Percentiles rank a stretch among this genome's conserved stretches.
Conservation (phyloP, 2,329 filamentous ascomycete species). For the Fusarium sororula region DNA sequence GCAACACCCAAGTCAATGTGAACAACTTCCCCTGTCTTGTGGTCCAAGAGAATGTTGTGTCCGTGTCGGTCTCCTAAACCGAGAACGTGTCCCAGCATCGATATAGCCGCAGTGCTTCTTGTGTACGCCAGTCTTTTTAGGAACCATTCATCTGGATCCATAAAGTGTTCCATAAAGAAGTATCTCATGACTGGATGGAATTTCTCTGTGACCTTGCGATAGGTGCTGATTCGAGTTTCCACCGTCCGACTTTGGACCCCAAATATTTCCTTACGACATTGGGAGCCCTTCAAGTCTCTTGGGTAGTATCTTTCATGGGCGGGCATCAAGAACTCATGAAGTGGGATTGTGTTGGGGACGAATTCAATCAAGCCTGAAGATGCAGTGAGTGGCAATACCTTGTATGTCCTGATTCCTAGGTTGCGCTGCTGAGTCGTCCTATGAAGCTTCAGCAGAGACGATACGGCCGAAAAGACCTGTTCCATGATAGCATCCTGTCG, state of each 20-base stretch:
- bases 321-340: slow-evolving; percentile 92
- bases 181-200: slow-evolving; percentile 95
- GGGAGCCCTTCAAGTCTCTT: slow-evolving; percentile 77
- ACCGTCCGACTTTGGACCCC: slow-evolving; percentile 75
- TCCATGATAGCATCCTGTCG: slow-evolving; percentile 99
- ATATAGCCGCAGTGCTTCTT: slow-evolving; percentile 91
- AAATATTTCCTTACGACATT: slow-evolving; percentile 82
- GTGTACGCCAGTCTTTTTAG: slow-evolving; percentile 88
- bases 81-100: slow-evolving; percentile 91
- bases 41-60: slow-evolving; percentile 95
- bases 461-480: slow-evolving; percentile 97
- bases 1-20: slow-evolving; percentile 98
- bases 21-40: slow-evolving; percentile 89
- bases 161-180: slow-evolving; percentile 96
- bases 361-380: slow-evolving; percentile 96
- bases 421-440: slow-evolving; percentile 87
- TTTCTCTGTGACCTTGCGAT: slow-evolving; percentile 78
- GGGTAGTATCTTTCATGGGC: slow-evolving; percentile 90
- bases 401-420: slow-evolving; percentile 94
- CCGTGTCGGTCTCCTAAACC: slow-evolving; percentile 94
- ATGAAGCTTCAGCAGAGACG: slow-evolving; percentile 85
- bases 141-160: slow-evolving; percentile 97
- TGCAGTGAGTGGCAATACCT: slow-evolving; percentile 88
- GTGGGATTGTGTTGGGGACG: slow-evolving; percentile 88
- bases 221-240: slow-evolving; percentile 77